Conservation (phyloP, 805 yeast genomes). For the Tetrapisispora nanseiensis region DNA sequence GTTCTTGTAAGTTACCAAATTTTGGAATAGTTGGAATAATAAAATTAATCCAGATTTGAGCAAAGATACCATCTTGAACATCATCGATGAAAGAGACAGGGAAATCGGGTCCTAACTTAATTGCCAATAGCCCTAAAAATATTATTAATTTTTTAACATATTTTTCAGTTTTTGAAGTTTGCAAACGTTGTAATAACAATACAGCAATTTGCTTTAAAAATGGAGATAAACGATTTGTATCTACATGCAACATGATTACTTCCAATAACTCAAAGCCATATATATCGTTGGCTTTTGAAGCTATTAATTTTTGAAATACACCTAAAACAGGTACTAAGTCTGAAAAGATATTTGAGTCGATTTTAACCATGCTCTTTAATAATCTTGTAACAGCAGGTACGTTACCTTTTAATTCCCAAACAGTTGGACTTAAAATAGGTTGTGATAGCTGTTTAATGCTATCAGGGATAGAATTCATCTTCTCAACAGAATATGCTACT, state of each 20-base stretch:
- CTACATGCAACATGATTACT: constrained; percentile 49
- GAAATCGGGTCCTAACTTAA: constrained; percentile 41
- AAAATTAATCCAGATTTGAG: constrained; percentile 37
- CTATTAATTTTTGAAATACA: constrained; percentile 87
- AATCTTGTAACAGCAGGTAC: constrained; percentile 87
- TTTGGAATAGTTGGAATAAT: constrained; percentile 34
- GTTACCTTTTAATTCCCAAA: constrained; percentile 91
- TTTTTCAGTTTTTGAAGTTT: constrained; percentile 71
- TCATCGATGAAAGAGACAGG: constrained; percentile 56
- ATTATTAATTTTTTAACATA: constrained; percentile 61
- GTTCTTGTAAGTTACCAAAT: constrained; percentile 43
- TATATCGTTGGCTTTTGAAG: constrained; percentile 72
- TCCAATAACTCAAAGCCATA: constrained; percentile 82
- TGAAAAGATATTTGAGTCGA: constrained; percentile 29
- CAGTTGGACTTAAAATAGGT: constrained; percentile 79
- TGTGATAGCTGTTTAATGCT: constrained; percentile 56
- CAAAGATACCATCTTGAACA: constrained; percentile 54
- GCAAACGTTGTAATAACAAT: constrained; percentile 69
- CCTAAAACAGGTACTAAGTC: constrained; percentile 76
- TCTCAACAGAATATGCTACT: constrained; percentile 67
- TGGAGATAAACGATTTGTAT: constrained; percentile 39
- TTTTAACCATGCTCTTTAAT: constrained; percentile 51
- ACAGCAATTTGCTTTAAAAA: constrained; percentile 65
- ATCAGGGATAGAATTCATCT: constrained; percentile 44
- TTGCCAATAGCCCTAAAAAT: constrained; percentile 47